Conservation (phyloP, 805 yeast species). For the Spathaspora boniae region DNA sequence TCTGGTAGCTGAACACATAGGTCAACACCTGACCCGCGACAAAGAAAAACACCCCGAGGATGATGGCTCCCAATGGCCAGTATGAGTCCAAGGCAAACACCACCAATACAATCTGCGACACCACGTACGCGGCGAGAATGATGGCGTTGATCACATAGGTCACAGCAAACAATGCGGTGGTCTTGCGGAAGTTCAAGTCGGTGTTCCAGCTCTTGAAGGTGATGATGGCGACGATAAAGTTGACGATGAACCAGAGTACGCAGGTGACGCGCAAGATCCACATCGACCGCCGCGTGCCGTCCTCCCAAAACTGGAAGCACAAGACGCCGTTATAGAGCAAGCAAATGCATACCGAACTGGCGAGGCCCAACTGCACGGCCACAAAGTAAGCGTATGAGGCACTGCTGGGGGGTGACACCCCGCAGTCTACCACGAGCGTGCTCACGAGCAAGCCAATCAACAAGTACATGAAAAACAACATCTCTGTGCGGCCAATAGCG, state of each 20-base stretch:
- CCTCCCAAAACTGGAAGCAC: constrained; percentile 93
- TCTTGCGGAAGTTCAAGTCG: constrained; percentile 45
- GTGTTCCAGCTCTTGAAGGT: constrained; percentile 69
- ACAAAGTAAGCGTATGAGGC: constrained; percentile 76
- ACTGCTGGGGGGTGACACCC: constrained; percentile 87
- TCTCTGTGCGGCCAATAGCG: constrained; percentile 89
- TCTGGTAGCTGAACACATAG: constrained; percentile 61
- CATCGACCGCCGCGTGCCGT: constrained; percentile 72
- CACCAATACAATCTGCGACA: constrained; percentile 68
- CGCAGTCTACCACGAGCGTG: constrained; percentile 81
- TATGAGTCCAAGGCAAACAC: constrained; percentile 63
- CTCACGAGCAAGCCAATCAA: constrained; percentile 56
- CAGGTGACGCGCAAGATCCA: constrained; percentile 51
- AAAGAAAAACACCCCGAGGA: constrained; percentile 69
- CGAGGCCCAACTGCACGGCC: constrained; percentile 71
- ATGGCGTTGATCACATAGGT: constrained; percentile 70
- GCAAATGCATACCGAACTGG: constrained; percentile 68
- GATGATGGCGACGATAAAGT: constrained; percentile 63
- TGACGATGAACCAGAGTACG: constrained; percentile 55
- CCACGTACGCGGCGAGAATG: constrained; percentile 56
- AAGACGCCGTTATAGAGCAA: constrained; percentile 71
- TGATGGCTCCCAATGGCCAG: constrained; percentile 90
- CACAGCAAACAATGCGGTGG: constrained; percentile 68
- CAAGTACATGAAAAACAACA: constrained; percentile 67
- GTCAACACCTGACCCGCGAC: constrained; percentile 74